A percentile compares a stretch with the other conserved stretches of the same genome.
Evolutionary conservation across 2,329 filamentous ascomycete genomes (phyloP).

Genomic region (Aspergillus ustus): DNA sequence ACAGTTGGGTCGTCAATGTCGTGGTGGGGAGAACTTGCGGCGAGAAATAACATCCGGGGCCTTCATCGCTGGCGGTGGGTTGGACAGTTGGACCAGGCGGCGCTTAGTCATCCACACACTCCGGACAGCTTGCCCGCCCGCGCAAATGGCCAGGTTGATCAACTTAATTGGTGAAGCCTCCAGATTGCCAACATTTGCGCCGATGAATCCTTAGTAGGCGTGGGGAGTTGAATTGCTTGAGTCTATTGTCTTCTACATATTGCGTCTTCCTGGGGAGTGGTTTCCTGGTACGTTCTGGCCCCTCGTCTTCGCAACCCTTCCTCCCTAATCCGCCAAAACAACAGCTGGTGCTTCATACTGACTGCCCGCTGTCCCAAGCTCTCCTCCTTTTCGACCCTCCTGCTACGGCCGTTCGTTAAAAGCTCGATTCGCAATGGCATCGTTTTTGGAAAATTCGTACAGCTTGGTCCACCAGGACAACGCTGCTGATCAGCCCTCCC

Average conservation of each 20-base stretch:
- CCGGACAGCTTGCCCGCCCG: slow-evolving; percentile 40
- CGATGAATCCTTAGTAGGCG: slow-evolving; percentile 43
- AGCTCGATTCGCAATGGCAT: slow-evolving; percentile 72
- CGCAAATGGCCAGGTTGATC: slow-evolving; percentile 49
- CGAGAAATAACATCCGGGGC: slow-evolving; percentile 16
- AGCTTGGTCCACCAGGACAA: slow-evolving; percentile 98
- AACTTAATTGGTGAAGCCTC: slow-evolving; percentile 27
- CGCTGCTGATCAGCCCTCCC: slow-evolving; percentile 84
- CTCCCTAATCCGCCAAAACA: slow-evolving; percentile 29
- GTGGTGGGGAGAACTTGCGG: slow-evolving; percentile 18
- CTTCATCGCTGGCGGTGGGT: slow-evolving; percentile 18
- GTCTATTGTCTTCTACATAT: slow-evolving; percentile 31
- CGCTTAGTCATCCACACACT: slow-evolving; percentile 54
- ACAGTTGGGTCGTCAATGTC: slow-evolving; percentile 15
- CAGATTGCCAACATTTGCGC: slow-evolving; percentile 39
- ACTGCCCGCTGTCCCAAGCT: slow-evolving; percentile 35
- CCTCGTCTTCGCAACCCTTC: slow-evolving; percentile 20
- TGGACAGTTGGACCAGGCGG: slow-evolving; percentile 25
- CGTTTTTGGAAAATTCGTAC: slow-evolving; percentile 93
- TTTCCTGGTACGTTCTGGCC: slow-evolving; percentile 30
- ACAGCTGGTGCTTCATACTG: slow-evolving; percentile 33
- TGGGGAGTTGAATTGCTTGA: slow-evolving; percentile 39
- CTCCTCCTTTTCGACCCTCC: slow-evolving; percentile 33
- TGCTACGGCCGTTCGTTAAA: slow-evolving; percentile 25
- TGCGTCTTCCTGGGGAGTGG: slow-evolving; percentile 34